Evolutionary conservation across 169 alveolate genomes (phyloP).

Genomic region (Cryptosporidium muris): DNA sequence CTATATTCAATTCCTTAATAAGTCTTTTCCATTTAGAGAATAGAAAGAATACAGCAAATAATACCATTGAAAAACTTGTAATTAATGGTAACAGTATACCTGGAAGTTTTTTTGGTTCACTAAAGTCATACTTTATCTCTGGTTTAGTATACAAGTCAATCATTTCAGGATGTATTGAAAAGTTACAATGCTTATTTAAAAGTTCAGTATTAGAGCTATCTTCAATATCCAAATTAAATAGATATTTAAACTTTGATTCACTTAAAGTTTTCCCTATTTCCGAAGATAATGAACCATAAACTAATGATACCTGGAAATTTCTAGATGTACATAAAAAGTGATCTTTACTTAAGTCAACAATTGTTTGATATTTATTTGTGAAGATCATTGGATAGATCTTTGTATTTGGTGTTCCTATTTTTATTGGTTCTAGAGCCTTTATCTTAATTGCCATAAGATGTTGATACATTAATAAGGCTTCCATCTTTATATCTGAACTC

Average conservation of each 20-base stretch:
- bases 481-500: background rate
- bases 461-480: background rate
- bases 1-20: background rate
- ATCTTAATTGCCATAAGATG: conserved; percentile 11
- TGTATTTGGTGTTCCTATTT: conserved; percentile 30
- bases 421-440: conserved; percentile 38
- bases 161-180: conserved; percentile 45
- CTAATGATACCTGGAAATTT: conserved; percentile 16
- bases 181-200: conserved; percentile 36
- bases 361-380: conserved; percentile 1
- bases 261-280: background rate
- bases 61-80: conserved; percentile 4
- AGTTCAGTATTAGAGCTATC: background rate
- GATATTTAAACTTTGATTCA: too few species aligned
- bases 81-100: conserved; percentile 37
- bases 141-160: conserved; percentile 25
- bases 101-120: conserved; percentile 65
- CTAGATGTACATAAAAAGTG: conserved; percentile 41
- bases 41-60: background rate
- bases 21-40: conserved; percentile 41
- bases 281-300: background rate
- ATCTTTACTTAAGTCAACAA: conserved; percentile 25
- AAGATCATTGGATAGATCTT: conserved; percentile 16
- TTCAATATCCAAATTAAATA: background rate
- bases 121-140: conserved; percentile 34